Evolutionary conservation across 345 rosid species (phyloP).

Genomic region (Eucalyptus cloeziana): DNA sequence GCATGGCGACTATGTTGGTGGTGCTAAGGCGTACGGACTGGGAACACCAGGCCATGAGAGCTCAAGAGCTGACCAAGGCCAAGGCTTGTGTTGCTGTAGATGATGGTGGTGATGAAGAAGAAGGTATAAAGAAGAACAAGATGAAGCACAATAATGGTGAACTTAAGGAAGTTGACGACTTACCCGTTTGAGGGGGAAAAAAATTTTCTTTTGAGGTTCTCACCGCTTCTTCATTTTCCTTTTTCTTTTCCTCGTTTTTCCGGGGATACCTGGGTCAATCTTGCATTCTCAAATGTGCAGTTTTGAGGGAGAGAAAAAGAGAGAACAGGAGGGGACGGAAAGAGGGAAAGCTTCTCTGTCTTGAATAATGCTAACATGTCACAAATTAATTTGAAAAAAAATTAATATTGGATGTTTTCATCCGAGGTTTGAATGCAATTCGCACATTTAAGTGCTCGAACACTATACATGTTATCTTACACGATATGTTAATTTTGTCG

Average conservation of each 20-base stretch:
- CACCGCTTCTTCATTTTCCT: neutral
- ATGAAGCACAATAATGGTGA: neutral
- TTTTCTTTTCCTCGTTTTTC: neutral
- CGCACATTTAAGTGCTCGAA: neutral
- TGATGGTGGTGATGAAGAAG: neutral
- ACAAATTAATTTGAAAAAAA: neutral
- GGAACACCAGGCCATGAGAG: constrained; percentile 4
- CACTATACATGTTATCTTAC: neutral
- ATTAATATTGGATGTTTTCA: neutral
- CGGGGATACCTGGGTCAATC: neutral
- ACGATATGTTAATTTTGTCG: neutral
- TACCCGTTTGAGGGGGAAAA: neutral
- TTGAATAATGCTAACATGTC: neutral
- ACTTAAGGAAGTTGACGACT: neutral
- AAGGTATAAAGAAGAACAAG: neutral
- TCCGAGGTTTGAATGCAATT: neutral
- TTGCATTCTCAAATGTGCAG: neutral
- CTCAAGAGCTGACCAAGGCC: neutral
- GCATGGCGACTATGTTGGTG: constrained; percentile 2
- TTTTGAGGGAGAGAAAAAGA: neutral
- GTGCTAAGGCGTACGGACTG: constrained; percentile 3
- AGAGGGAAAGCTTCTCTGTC: neutral
- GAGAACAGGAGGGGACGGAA: neutral
- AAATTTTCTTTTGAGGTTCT: neutral
- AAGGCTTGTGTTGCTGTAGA: neutral